These are phyloP conservation scores for Pisolithus thermaeus DNA, from an alignment of 1,284 basidiomycete species.

Conservation along the genomic window DNA sequence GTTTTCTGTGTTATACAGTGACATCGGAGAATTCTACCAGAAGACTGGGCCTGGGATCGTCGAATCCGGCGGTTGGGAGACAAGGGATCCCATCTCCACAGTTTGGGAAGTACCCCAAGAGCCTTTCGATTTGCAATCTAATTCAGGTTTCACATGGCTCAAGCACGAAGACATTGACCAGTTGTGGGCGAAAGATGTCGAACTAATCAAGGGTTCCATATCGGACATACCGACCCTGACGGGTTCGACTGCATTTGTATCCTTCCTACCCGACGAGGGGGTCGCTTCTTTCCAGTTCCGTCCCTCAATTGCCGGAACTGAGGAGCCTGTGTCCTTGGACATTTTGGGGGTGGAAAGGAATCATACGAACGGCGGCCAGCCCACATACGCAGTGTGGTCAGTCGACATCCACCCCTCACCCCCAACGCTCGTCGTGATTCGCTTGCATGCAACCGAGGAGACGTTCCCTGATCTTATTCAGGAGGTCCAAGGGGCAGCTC, in stretches of 20 bases:
- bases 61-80: conserved; percentile 43
- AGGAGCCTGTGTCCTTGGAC: conserved; percentile 13
- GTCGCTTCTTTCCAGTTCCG: conserved; percentile 14
- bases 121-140: background rate
- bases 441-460: conserved; percentile 34
- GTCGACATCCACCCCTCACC: conserved; percentile 35
- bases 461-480: conserved; percentile 37
- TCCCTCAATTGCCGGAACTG: conserved; percentile 10
- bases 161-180: conserved; percentile 9
- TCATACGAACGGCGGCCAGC: conserved; percentile 5
- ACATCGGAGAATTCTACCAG: conserved; percentile 55
- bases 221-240: conserved; percentile 6
- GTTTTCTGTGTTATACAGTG: conserved; percentile 60
- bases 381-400: conserved; percentile 48
- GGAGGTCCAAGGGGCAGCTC: conserved; percentile 35
- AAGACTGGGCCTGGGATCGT: conserved; percentile 35
- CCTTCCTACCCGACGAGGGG: conserved; percentile 17
- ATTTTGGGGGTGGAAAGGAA: conserved; percentile 36
- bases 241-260: conserved; percentile 7
- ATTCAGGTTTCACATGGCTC: conserved; percentile 23
- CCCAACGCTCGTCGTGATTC: conserved; percentile 44
- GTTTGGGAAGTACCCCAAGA: conserved; percentile 34
- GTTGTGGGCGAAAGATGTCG: conserved; percentile 14
- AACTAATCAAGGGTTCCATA: conserved; percentile 24
- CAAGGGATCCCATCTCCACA: conserved; percentile 36